Evolutionary conservation across 306 rosid species (phyloP).

Genomic region (Fragaria iinumae): DNA sequence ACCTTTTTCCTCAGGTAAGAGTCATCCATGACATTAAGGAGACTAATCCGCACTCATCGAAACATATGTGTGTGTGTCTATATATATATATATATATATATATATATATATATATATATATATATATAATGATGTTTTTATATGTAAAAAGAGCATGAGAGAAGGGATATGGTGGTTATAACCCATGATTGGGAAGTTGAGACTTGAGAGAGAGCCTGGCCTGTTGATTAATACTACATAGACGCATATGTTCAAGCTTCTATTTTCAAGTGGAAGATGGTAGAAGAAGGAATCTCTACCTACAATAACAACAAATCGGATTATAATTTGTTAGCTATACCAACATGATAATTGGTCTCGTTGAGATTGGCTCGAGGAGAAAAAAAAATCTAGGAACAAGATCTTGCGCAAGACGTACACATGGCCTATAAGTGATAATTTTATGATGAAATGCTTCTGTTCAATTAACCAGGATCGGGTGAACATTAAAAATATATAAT

Average conservation of each 20-base stretch:
- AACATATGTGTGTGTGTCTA: too few species aligned
- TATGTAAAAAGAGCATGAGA: conserved; percentile 35
- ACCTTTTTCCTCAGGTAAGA: conserved; percentile 29
- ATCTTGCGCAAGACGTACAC: conserved; percentile 43
- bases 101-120: too few species aligned
- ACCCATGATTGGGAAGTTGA: conserved; percentile 43
- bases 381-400: conserved; percentile 32
- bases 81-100: too few species aligned
- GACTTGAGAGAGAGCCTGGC: conserved; percentile 7
- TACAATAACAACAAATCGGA: neutral
- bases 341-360: neutral
- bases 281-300: conserved; percentile 34
- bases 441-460: neutral
- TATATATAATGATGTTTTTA: conserved; percentile 10
- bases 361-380: neutral
- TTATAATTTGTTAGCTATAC: conserved; percentile 8
- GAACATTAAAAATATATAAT: neutral
- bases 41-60: conserved; percentile 32
- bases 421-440: conserved; percentile 12
- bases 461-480: neutral
- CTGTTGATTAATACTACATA: conserved; percentile 11
- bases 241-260: neutral
- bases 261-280: neutral
- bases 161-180: conserved; percentile 47
- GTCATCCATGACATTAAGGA: conserved; percentile 47